phyloP scores from a whole-genome alignment of 352 stramenopile species.

The Phytophthora hybrid region DNA sequence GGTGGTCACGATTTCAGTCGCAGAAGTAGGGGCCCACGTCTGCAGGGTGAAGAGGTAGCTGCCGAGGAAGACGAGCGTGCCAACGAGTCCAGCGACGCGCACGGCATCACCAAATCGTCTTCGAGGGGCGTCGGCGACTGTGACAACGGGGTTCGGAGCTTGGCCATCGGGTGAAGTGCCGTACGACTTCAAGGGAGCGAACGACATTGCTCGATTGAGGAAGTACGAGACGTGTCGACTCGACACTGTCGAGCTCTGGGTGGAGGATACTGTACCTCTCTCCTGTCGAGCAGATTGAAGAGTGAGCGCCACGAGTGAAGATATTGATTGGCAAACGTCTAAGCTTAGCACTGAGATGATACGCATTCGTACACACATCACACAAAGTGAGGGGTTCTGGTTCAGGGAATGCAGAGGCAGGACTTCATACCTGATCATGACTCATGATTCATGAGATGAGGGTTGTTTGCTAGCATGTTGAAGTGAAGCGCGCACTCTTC shows the following conservation, averaged over 20 bases:
- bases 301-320: slow-evolving; percentile 5
- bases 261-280: not conserved
- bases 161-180: slow-evolving; percentile 8
- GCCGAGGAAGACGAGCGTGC: slow-evolving; percentile 19
- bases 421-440: not conserved
- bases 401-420: slow-evolving; percentile 5
- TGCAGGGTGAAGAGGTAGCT: slow-evolving; percentile 33
- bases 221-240: not conserved
- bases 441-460: not conserved
- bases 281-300: slow-evolving; percentile 25
- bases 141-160: not conserved
- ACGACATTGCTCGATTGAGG: slow-evolving; percentile 5
- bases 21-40: slow-evolving; percentile 13
- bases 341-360: too few species aligned
- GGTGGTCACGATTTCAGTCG: not conserved
- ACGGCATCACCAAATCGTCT: slow-evolving; percentile 26
- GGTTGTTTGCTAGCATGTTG: not conserved
- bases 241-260: not conserved
- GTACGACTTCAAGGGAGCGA: slow-evolving; percentile 26
- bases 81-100: slow-evolving; percentile 22
- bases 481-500: not conserved
- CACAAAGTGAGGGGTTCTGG: slow-evolving; percentile 3
- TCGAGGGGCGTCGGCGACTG: not conserved
- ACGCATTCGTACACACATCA: slow-evolving; percentile 9
- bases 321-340: not conserved